These are phyloP conservation scores for Yamadazyma buinensis DNA, from an alignment of 1,139 yeast genomes.

Conservation along the genomic window DNA sequence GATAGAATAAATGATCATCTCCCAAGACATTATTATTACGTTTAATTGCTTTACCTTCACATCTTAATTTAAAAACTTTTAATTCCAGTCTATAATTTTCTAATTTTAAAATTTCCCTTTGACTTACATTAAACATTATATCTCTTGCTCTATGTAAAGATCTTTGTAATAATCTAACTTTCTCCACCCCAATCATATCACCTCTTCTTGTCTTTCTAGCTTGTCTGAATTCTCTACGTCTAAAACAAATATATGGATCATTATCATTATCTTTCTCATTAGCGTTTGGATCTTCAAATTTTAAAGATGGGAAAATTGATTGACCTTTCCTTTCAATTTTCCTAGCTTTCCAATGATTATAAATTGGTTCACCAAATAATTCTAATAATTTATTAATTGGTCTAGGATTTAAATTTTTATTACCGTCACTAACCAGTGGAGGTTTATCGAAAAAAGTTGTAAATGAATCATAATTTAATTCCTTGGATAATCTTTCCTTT, in stretches of 20 bases:
- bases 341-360: slow-evolving; percentile 78
- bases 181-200: slow-evolving; percentile 85
- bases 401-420: slow-evolving; percentile 22
- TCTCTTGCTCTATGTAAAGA: slow-evolving; percentile 78
- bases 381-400: slow-evolving; percentile 53
- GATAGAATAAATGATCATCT: slow-evolving; percentile 78
- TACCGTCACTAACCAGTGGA: slow-evolving; percentile 13
- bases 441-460: slow-evolving; percentile 52
- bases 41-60: slow-evolving; percentile 67
- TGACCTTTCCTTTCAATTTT: slow-evolving; percentile 70
- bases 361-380: slow-evolving; percentile 62
- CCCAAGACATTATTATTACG: slow-evolving; percentile 73
- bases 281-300: slow-evolving; percentile 75
- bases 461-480: slow-evolving; percentile 36
- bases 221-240: slow-evolving; percentile 93
- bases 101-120: slow-evolving; percentile 64
- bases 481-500: slow-evolving; percentile 39
- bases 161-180: slow-evolving; percentile 66
- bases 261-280: slow-evolving; percentile 83
- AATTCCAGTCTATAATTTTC: slow-evolving; percentile 58
- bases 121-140: slow-evolving; percentile 65
- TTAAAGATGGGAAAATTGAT: slow-evolving; percentile 67
- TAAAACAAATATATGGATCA: slow-evolving; percentile 93
- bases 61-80: slow-evolving; percentile 66
- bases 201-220: slow-evolving; percentile 96